Percentiles rank a stretch among this genome's conserved stretches.
Evolutionary conservation across 345 rosid species (phyloP).

Genomic region (Lepidium didymum): DNA sequence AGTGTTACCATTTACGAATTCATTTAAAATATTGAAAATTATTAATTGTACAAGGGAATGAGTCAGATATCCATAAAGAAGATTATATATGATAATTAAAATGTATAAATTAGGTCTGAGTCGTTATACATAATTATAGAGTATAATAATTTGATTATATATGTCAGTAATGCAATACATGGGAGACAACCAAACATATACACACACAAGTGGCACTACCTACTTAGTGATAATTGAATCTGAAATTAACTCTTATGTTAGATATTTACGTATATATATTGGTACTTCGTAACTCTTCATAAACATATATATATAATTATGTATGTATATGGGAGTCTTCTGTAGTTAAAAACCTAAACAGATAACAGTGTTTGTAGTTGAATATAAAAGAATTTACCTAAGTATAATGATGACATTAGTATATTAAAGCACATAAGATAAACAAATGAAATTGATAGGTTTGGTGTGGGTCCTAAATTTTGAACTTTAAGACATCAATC

Average conservation of each 20-base stretch:
- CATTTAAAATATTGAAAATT: not conserved
- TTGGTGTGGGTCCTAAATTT: slow-evolving; percentile 4
- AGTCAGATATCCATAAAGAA: slow-evolving; percentile 31
- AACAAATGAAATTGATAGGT: not conserved
- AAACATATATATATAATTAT: not conserved
- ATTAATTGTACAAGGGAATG: too few species aligned
- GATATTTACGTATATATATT: not conserved
- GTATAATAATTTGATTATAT: not conserved
- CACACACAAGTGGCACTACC: slow-evolving; percentile 10
- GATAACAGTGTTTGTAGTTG: not conserved
- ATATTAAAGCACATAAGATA: not conserved
- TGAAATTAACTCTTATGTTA: slow-evolving; percentile 1
- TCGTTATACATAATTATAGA: not conserved
- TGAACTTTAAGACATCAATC: slow-evolving; percentile 4
- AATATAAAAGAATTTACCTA: not conserved
- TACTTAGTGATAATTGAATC: slow-evolving; percentile 17
- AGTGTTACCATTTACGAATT: not conserved
- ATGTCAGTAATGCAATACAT: slow-evolving; percentile 10
- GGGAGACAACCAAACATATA: slow-evolving; percentile 26
- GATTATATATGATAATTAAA: slow-evolving; percentile 25
- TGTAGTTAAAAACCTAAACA: not conserved
- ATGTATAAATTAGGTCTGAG: slow-evolving; percentile 24
- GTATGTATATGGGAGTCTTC: not conserved
- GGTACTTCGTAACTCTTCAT: not conserved
- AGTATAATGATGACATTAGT: not conserved